A percentile compares a stretch with the other conserved stretches of the same genome.
Evolutionary conservation across 768 basidiomycete genomes (phyloP).

Genomic region (Sutorius australiensis): DNA sequence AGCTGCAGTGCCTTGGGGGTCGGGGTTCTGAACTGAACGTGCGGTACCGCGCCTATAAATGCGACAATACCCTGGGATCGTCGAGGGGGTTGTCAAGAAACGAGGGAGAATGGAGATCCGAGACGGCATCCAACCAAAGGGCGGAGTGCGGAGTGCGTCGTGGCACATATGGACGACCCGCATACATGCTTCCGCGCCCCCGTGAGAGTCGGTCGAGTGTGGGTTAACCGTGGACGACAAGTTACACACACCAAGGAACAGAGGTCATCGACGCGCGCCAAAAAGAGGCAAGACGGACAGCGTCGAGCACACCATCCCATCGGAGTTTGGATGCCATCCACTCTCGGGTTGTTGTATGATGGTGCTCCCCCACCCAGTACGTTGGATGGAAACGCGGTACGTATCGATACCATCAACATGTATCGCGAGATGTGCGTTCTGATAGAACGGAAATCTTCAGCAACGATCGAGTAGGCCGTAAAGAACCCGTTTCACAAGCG

Average conservation of each 20-base stretch:
- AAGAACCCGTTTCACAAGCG: neutral
- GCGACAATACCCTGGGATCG: neutral
- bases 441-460: neutral
- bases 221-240: neutral
- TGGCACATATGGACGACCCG: neutral
- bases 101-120: neutral
- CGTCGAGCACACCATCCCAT: neutral
- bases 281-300: neutral
- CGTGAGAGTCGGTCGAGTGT: conserved; percentile 11
- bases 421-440: neutral
- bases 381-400: neutral
- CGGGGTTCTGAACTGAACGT: neutral
- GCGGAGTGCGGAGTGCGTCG: neutral
- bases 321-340: neutral
- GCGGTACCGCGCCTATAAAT: conserved; percentile 19
- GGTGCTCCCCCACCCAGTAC: too few relatives aligned
- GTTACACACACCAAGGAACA: neutral
- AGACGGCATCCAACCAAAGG: neutral
- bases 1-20: neutral
- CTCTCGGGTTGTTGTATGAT: too few relatives aligned
- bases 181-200: neutral
- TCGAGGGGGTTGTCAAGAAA: neutral
- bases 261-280: neutral
- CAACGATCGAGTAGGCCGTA: neutral
- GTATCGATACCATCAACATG: neutral